Evolutionary conservation across 495 filamentous ascomycete genomes (phyloP), one percentile per base, ranked within the genome.

Genomic region (Peziza echinospora): DNA sequence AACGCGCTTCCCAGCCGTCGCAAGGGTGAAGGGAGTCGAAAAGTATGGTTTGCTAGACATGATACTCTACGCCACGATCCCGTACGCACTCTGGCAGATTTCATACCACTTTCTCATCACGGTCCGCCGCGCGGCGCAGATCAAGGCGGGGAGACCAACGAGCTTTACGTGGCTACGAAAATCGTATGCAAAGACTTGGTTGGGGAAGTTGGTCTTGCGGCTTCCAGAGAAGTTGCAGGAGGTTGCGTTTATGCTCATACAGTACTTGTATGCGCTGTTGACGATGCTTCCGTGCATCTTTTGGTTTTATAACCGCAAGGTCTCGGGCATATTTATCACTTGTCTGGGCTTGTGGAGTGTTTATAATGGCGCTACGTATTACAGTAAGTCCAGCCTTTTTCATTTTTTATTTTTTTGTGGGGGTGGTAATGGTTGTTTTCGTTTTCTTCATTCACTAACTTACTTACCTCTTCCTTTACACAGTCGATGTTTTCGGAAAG

Each of bases 161-260:
- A 89, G 82, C 43, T 97, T 93, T 62, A 96, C 91, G 48, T 97
- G 91, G 91, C 74, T 97, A 23, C 84, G 86, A 46, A 76, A 75
- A 49, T 86, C 80, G 1, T 97, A 93, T 64, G 71, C 77, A 34
- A 84, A 84, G 55, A 77, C 75, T 17, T 84, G 77, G 77, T 81
- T 97, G 51, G 89, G 89, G 23, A 78, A 76, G 52, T 51, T 91
- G 45, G 84, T 97, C 17, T 70, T 93, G 19, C 68, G 70, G 13
- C 72, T 93, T 2, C 89, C 91, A 2, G 63, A 72, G 2, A 51
- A 62, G 5, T 63, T 92, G 39, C 89, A 97, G 57, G 86, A 93
- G 57, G 66, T 78, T 1, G 81, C 83, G 4, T 97, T 94, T 63
- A 97, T 97, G 89, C 46, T 83, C 41, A 93, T 94, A 49, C 89